Percentiles rank a stretch among this genome's conserved stretches.
Conservation (phyloP, 257 asterid genomes). For the Asclepias syriaca region DNA sequence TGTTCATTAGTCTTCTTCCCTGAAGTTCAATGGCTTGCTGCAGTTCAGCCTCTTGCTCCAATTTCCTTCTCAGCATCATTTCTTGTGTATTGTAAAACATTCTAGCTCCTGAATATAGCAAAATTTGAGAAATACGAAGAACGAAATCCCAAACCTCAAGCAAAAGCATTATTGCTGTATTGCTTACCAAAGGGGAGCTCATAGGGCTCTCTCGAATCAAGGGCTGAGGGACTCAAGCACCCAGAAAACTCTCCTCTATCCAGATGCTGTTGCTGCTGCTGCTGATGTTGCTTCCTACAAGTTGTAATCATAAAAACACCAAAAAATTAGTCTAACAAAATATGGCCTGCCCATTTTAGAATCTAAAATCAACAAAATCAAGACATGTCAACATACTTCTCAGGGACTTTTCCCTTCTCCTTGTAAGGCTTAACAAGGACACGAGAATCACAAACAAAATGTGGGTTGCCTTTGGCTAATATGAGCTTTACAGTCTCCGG, state of each 20-base stretch:
- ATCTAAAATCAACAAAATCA: not conserved
- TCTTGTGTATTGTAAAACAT: conserved; percentile 62
- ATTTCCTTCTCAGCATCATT: conserved; percentile 58
- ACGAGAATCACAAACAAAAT: conserved; percentile 49
- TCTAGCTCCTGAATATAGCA: conserved; percentile 42
- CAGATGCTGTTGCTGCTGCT: conserved; percentile 46
- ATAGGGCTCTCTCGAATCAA: conserved; percentile 60
- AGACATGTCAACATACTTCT: conserved; percentile 34
- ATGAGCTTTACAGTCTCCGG: conserved; percentile 57
- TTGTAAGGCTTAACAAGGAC: conserved; percentile 68
- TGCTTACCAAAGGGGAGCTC: conserved; percentile 71
- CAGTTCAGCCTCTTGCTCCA: conserved; percentile 73
- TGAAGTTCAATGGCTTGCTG: conserved; percentile 80
- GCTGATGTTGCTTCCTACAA: conserved; percentile 57
- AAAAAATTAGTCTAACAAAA: conserved; percentile 7
- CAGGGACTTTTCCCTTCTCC: conserved; percentile 70
- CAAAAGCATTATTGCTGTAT: not conserved
- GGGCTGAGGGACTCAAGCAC: conserved; percentile 62
- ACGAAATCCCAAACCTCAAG: not conserved
- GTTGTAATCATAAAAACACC: conserved; percentile 5
- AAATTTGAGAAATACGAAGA: not conserved
- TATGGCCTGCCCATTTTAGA: not conserved
- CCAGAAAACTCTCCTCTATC: conserved; percentile 62
- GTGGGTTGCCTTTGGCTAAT: conserved; percentile 67
- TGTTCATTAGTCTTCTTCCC: conserved; percentile 66